Conservation (phyloP, 2,329 filamentous ascomycete genomes). For the Fusarium neocosmosporiellum region DNA sequence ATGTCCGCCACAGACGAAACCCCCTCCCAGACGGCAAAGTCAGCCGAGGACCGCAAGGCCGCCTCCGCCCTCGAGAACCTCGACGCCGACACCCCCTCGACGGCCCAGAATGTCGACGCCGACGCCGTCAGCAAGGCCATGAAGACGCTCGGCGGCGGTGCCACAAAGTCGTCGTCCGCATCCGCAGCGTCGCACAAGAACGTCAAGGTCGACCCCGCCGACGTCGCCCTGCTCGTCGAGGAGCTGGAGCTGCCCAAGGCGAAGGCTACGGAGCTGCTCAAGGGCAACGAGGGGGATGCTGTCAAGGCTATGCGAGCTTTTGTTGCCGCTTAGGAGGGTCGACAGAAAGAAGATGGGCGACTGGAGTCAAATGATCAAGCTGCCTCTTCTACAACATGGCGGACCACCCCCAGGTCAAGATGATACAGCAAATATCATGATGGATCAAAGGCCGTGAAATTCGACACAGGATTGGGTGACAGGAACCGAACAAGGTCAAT, state of each 20-base stretch:
- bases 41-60: conserved; percentile 81
- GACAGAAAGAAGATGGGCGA: neutral
- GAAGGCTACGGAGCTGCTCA: conserved; percentile 80
- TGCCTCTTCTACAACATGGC: neutral
- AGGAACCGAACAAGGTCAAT: neutral
- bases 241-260: conserved; percentile 77
- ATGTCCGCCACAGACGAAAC: conserved; percentile 68
- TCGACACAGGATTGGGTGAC: neutral
- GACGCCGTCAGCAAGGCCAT: conserved; percentile 79
- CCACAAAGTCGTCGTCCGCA: conserved; percentile 41
- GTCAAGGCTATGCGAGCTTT: conserved; percentile 74
- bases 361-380: neutral
- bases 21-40: conserved; percentile 64
- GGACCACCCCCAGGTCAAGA: neutral
- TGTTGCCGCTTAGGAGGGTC: conserved; percentile 33
- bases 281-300: conserved; percentile 76
- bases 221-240: conserved; percentile 77
- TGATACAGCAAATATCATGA: neutral
- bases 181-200: conserved; percentile 60
- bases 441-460: neutral
- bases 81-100: conserved; percentile 61
- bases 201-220: conserved; percentile 79
- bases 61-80: conserved; percentile 78
- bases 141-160: conserved; percentile 65
- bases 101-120: conserved; percentile 70